These are phyloP conservation scores for Hyaloraphidium curvatum DNA, from an alignment of 192 early-diverging fungal species.

Conservation along the genomic window DNA sequence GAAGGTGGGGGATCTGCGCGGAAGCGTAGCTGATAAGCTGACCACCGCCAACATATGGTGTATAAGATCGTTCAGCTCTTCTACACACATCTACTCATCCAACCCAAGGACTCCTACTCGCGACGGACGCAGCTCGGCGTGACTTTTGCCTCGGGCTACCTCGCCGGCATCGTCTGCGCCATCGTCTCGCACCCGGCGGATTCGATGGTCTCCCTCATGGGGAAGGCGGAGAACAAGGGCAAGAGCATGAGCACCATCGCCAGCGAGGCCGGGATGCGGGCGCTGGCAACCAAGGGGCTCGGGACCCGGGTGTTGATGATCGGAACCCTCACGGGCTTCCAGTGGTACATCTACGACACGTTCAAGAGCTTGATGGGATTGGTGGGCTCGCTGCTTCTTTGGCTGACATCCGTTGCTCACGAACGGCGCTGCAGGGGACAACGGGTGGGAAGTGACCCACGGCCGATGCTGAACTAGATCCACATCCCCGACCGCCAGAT, in stretches of 20 bases:
- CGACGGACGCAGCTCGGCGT: slow-evolving; percentile 54
- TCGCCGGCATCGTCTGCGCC: slow-evolving; percentile 73
- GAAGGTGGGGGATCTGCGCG: too few relatives aligned
- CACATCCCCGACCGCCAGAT: too few relatives aligned
- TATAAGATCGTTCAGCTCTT: slow-evolving; percentile 38
- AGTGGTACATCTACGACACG: slow-evolving; percentile 70
- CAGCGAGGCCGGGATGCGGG: slow-evolving; percentile 16
- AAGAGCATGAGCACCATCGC: slow-evolving; percentile 25
- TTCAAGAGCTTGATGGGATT: slow-evolving; percentile 53
- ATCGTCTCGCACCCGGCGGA: slow-evolving; percentile 84
- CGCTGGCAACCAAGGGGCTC: slow-evolving; percentile 53
- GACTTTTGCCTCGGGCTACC: slow-evolving; percentile 66
- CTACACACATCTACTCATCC: slow-evolving; percentile 35
- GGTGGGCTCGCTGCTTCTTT: too few relatives aligned
- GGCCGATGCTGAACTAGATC: too few relatives aligned
- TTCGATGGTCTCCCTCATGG: slow-evolving; percentile 34
- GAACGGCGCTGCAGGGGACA: too few relatives aligned
- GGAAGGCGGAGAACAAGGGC: slow-evolving; percentile 30
- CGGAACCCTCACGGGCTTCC: slow-evolving; percentile 70
- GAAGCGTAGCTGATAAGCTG: too few relatives aligned
- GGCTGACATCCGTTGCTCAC: too few relatives aligned
- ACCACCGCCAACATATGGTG: too few relatives aligned
- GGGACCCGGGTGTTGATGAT: slow-evolving; percentile 79
- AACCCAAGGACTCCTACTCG: slow-evolving; percentile 48
- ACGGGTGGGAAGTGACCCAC: too few relatives aligned